Conservation (phyloP, 345 rosid species). For the Boechera stricta region DNA sequence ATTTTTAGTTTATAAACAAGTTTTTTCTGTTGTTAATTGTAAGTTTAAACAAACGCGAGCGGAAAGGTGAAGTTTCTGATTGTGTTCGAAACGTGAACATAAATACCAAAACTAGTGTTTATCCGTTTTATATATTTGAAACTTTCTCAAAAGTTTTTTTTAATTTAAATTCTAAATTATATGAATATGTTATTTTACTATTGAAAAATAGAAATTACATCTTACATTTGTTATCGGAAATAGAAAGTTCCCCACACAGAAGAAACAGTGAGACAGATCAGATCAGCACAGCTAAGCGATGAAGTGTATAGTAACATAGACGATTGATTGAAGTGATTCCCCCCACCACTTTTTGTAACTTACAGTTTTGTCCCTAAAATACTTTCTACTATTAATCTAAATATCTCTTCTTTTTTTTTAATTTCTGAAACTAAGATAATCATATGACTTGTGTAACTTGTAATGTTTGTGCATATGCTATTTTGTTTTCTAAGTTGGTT, state of each 20-base stretch:
- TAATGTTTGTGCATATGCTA: no score
- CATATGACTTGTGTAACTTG: no score
- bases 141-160: no score
- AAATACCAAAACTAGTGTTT: no score
- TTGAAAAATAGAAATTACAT: not conserved
- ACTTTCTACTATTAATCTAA: not conserved
- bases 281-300: constrained; percentile 30
- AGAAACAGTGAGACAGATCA: constrained; percentile 39
- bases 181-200: not conserved
- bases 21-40: not conserved
- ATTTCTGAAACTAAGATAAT: no score
- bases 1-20: no score
- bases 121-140: no score
- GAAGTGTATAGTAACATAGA: constrained; percentile 24
- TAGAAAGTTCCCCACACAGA: constrained; percentile 25
- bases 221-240: constrained; percentile 11
- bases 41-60: no score
- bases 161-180: no score
- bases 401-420: not conserved
- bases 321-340: constrained; percentile 41
- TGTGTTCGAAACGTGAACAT: no score
- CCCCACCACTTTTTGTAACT: constrained; percentile 22
- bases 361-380: not conserved
- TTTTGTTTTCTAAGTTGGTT: no score
- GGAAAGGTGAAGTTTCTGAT: not conserved